Percentiles rank a stretch among this genome's conserved stretches.
These are phyloP conservation scores for Tulasnella sp. DNA, from an alignment of 768 basidiomycete species.

Conservation along the genomic window DNA sequence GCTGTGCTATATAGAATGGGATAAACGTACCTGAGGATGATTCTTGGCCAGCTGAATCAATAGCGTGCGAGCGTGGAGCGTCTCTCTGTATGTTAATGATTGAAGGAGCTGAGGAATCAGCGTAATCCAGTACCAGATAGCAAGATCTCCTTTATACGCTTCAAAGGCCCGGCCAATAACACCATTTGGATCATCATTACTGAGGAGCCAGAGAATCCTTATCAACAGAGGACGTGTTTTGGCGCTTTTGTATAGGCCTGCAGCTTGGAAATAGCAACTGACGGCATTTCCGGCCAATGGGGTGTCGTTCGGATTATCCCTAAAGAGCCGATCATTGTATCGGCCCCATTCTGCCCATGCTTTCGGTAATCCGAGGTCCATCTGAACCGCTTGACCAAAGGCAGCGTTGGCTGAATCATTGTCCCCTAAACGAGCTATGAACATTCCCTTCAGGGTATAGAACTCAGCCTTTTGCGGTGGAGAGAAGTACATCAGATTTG, in stretches of 20 bases:
- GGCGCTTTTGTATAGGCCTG: conserved; percentile 83
- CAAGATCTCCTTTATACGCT: conserved; percentile 89
- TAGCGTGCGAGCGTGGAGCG: conserved; percentile 82
- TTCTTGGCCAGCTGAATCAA: conserved; percentile 79
- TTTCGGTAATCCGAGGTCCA: conserved; percentile 89
- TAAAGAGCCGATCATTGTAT: conserved; percentile 87
- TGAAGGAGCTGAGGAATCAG: conserved; percentile 86
- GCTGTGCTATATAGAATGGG: background rate
- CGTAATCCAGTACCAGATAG: conserved; percentile 99
- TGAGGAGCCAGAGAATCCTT: conserved; percentile 91
- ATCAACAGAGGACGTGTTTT: conserved; percentile 86
- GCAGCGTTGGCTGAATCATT: conserved; percentile 83
- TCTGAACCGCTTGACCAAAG: conserved; percentile 89
- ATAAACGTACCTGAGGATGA: conserved; percentile 68
- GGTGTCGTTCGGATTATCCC: conserved; percentile 63
- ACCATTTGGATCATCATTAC: conserved; percentile 60
- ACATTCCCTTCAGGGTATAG: conserved; percentile 97
- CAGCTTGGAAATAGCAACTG: conserved; percentile 94
- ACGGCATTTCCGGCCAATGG: conserved; percentile 79
- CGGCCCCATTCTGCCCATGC: conserved; percentile 99
- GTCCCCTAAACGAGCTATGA: conserved; percentile 75
- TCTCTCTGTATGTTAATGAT: conserved; percentile 82
- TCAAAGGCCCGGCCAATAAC: conserved; percentile 61
- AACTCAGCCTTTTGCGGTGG: conserved; percentile 93
- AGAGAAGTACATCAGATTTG: conserved; percentile 97